Conservation (phyloP, 192 early-diverging fungal genomes). For the Mortierella claussenii region DNA sequence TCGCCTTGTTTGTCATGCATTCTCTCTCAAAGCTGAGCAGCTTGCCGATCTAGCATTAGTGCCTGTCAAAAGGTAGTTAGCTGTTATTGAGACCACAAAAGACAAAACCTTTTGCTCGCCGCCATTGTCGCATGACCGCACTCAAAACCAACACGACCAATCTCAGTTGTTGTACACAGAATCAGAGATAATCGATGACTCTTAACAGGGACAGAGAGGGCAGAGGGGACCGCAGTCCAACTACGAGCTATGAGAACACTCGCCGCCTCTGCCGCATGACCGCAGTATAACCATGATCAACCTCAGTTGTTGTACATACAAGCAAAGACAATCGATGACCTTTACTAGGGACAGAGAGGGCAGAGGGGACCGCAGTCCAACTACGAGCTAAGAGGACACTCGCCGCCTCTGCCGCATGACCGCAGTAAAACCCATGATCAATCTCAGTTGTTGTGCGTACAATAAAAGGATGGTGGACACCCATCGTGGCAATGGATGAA, state of each 20-base stretch:
- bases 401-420: slow-evolving; percentile 23
- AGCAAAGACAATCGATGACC: slow-evolving; percentile 5
- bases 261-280: slow-evolving; percentile 12
- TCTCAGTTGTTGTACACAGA: slow-evolving; percentile 17
- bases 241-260: background rate
- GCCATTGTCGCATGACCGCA: slow-evolving; percentile 25
- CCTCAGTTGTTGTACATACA: slow-evolving; percentile 2
- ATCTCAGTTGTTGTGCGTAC: slow-evolving; percentile 15
- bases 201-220: slow-evolving; percentile 29
- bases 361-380: slow-evolving; percentile 17
- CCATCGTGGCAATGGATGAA: slow-evolving; percentile 5
- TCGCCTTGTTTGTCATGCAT: too few species aligned
- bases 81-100: too few species aligned
- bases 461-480: slow-evolving; percentile 25
- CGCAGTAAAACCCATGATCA: slow-evolving; percentile 23
- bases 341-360: slow-evolving; percentile 16
- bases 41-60: too few species aligned
- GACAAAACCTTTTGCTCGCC: too few species aligned
- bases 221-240: slow-evolving; percentile 26
- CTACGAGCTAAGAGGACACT: slow-evolving; percentile 13
- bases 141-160: slow-evolving; percentile 24
- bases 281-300: slow-evolving; percentile 9
- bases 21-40: too few species aligned
- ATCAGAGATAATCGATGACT: slow-evolving; percentile 17
- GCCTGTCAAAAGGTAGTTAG: too few species aligned